Percentiles rank a stretch among this genome's conserved stretches.
These are phyloP conservation scores for Neonectria punicea DNA, from an alignment of 2,329 filamentous ascomycete species.

Conservation along the genomic window DNA sequence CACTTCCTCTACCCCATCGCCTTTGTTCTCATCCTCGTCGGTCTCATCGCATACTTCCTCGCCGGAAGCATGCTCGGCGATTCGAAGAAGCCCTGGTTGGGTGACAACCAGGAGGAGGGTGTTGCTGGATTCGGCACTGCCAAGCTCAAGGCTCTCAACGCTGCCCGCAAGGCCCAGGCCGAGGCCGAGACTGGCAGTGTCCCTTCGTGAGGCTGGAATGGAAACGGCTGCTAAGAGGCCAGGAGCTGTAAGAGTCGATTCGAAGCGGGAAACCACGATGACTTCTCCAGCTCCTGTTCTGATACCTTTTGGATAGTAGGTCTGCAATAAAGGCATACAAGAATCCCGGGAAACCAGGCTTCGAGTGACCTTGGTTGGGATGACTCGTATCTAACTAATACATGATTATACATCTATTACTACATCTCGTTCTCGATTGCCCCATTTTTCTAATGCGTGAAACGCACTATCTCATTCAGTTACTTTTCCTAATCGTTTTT, in stretches of 20 bases:
- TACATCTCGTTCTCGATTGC: background rate
- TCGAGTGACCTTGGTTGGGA: background rate
- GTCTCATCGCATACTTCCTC: constrained; percentile 88
- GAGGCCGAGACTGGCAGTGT: constrained; percentile 44
- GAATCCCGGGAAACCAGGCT: background rate
- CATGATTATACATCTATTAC: background rate
- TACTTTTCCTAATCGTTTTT: background rate
- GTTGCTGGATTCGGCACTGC: constrained; percentile 86
- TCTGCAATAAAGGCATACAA: background rate
- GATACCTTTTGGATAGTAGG: background rate
- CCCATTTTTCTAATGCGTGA: background rate
- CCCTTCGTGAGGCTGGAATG: background rate
- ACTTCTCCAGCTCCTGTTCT: background rate
- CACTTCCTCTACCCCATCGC: constrained; percentile 96
- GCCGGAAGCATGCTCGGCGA: constrained; percentile 86
- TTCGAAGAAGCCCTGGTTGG: constrained; percentile 94
- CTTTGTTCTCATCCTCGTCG: constrained; percentile 90
- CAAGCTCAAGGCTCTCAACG: constrained; percentile 76
- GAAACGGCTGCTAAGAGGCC: background rate
- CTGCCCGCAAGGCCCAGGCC: constrained; percentile 56
- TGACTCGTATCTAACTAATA: background rate
- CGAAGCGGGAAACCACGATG: background rate
- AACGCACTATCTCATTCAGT: background rate
- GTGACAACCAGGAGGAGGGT: constrained; percentile 83
- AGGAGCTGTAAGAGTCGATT: background rate